A percentile compares a stretch with the other conserved stretches of the same genome.
These are phyloP conservation scores for Daedalea quercina DNA, from an alignment of 768 basidiomycete species.

Conservation along the genomic window DNA sequence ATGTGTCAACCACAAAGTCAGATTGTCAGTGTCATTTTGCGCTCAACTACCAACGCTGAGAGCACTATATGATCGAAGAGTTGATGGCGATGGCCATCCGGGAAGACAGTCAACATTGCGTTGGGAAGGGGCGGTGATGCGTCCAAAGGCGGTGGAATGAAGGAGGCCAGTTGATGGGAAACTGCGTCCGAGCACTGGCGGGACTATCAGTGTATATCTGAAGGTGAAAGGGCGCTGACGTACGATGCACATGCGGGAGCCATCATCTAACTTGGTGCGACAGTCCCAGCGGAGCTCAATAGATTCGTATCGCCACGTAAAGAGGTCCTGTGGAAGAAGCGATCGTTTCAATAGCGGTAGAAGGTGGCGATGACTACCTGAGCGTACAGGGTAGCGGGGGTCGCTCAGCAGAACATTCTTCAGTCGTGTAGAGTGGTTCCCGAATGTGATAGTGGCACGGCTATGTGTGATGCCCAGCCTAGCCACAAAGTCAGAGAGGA, in stretches of 20 bases:
- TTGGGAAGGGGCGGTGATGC: conserved; percentile 41
- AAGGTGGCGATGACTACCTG: not conserved
- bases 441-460: conserved; percentile 35
- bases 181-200: conserved; percentile 26
- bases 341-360: too few species aligned
- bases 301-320: conserved; percentile 32
- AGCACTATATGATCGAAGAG: conserved; percentile 40
- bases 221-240: too few species aligned
- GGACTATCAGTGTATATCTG: not conserved
- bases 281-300: conserved; percentile 42
- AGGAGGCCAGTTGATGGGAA: conserved; percentile 33
- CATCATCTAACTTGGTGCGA: conserved; percentile 36
- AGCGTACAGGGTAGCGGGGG: conserved; percentile 24
- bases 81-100: conserved; percentile 30
- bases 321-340: conserved; percentile 25
- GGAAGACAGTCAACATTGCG: conserved; percentile 38
- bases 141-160: conserved; percentile 40
- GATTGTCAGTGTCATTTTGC: conserved; percentile 24
- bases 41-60: conserved; percentile 36
- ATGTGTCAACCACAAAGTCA: too few species aligned
- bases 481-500: not conserved
- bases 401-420: conserved; percentile 31
- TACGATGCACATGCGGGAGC: conserved; percentile 42
- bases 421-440: conserved; percentile 32
- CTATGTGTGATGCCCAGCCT: conserved; percentile 37